These are phyloP conservation scores for Vaccinium macrocarpon DNA, from an alignment of 148 eudicot genomes.

Conservation along the genomic window DNA sequence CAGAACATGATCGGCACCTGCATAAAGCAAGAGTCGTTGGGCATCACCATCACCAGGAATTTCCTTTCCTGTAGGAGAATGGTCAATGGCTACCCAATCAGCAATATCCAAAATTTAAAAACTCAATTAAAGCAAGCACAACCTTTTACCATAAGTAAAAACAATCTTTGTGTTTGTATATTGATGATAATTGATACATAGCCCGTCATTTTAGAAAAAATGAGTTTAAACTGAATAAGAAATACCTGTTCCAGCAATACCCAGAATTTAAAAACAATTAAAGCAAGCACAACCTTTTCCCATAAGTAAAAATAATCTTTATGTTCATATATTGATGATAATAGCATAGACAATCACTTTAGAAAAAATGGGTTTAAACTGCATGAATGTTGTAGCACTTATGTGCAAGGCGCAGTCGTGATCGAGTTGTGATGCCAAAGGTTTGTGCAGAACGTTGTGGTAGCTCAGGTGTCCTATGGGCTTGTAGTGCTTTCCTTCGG, in stretches of 20 bases:
- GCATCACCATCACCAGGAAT: conserved; percentile 62
- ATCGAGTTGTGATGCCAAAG: too few species aligned
- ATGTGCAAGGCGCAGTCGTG: too few species aligned
- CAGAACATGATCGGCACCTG: conserved; percentile 65
- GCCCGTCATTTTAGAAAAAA: background rate
- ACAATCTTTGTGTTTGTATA: background rate
- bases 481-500: too few species aligned
- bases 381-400: too few species aligned
- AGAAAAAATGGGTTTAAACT: too few species aligned
- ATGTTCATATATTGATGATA: background rate
- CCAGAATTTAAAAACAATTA: background rate
- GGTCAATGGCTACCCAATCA: background rate
- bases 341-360: too few species aligned
- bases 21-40: conserved; percentile 53
- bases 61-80: conserved; percentile 56
- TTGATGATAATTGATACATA: conserved; percentile 1
- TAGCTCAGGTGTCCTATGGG: too few species aligned
- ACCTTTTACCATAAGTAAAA: too few species aligned
- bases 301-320: background rate
- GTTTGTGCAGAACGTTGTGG: too few species aligned
- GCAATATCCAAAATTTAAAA: background rate
- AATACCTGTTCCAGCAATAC: background rate
- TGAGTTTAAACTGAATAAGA: background rate
- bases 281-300: background rate
- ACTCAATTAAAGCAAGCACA: background rate